A percentile compares a stretch with the other conserved stretches of the same genome.
phyloP scores from a whole-genome alignment of 257 asterid genomes.

The Echites panduratus region DNA sequence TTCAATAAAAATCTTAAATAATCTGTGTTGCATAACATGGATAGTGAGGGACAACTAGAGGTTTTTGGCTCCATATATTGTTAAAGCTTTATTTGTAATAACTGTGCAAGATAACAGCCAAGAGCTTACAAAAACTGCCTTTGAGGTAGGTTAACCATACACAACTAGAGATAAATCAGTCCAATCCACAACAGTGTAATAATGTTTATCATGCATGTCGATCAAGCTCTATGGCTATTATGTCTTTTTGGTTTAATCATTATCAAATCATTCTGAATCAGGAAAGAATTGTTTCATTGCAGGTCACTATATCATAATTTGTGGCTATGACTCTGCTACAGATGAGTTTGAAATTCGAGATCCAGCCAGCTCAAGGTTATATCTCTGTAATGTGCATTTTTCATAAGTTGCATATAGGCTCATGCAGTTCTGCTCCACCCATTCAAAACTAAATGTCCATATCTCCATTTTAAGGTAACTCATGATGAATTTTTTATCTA shows the following conservation, averaged over 20 bases:
- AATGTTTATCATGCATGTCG: not conserved
- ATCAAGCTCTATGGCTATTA: not conserved
- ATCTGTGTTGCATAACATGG: not conserved
- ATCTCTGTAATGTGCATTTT: not conserved
- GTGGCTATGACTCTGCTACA: slow-evolving; percentile 76
- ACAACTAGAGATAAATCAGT: not conserved
- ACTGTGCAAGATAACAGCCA: not conserved
- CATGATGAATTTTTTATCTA: no score
- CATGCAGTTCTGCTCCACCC: not conserved
- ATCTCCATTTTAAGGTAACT: no score
- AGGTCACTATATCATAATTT: slow-evolving; percentile 88
- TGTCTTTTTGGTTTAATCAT: not conserved
- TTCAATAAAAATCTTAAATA: not conserved
- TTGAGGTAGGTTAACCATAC: not conserved
- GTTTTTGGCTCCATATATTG: no score
- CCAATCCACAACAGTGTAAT: not conserved
- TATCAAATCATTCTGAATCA: not conserved
- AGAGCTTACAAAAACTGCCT: not conserved
- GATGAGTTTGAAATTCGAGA: slow-evolving; percentile 96
- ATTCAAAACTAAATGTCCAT: not conserved
- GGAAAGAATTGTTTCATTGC: slow-evolving; percentile 21
- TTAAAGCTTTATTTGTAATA: not conserved
- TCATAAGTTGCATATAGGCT: not conserved
- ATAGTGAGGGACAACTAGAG: no score
- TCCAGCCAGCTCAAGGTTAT: slow-evolving; percentile 88